These are phyloP conservation scores for Dendrostoma leiphaemia DNA, from an alignment of 2,329 filamentous ascomycete genomes.

Conservation along the genomic window DNA sequence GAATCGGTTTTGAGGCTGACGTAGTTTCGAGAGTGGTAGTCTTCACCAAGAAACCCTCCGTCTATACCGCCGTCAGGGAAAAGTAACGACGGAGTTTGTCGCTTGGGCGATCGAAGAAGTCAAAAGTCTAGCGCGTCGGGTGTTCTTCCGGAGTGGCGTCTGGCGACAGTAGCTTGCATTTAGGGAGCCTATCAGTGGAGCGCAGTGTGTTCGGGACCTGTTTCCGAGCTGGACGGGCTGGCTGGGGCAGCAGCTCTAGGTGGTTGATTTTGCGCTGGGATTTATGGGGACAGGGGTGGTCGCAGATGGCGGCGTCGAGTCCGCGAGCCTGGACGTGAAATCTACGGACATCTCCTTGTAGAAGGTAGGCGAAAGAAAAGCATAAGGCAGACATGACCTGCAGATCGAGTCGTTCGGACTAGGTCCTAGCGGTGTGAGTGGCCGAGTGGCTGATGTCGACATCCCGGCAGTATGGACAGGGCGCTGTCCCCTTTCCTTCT, in stretches of 20 bases:
- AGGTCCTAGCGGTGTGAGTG: not conserved
- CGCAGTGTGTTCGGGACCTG: not conserved
- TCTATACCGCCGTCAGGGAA: too few species aligned
- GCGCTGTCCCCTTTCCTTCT: too few species aligned
- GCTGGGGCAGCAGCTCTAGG: not conserved
- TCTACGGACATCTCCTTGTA: too few species aligned
- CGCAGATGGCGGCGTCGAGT: too few species aligned
- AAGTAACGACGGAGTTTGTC: not conserved
- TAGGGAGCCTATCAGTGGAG: slow-evolving; percentile 3
- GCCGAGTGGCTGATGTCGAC: too few species aligned
- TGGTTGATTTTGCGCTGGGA: too few species aligned
- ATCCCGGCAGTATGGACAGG: not conserved
- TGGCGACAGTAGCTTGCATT: slow-evolving; percentile 17
- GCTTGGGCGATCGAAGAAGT: slow-evolving; percentile 1
- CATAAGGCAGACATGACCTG: not conserved
- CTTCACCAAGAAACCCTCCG: too few species aligned
- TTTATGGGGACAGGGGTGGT: too few species aligned
- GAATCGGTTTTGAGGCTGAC: slow-evolving; percentile 9
- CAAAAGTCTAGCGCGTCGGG: slow-evolving; percentile 17
- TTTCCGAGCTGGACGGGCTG: not conserved
- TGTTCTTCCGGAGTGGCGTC: slow-evolving; percentile 12
- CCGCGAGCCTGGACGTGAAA: too few species aligned
- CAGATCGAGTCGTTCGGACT: not conserved
- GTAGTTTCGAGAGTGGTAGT: too few species aligned
- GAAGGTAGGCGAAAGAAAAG: not conserved